phyloP scores from a whole-genome alignment of 805 yeast species.

The Jamesozyma spencerorum region DNA sequence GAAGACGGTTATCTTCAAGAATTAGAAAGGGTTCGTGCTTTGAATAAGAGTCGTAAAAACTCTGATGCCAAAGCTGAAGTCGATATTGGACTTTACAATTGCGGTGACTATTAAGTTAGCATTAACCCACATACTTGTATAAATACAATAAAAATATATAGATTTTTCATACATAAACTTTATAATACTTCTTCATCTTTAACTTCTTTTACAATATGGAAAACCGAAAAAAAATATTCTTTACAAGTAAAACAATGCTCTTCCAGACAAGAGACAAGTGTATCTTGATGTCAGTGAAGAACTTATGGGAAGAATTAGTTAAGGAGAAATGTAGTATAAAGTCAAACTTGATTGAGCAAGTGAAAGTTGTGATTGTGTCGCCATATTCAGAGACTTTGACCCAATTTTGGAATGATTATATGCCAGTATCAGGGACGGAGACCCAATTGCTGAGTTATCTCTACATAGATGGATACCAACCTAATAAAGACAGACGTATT shows the following conservation, averaged over 20 bases:
- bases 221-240: no score
- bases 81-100: slow-evolving; percentile 53
- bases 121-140: neutral
- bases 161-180: neutral
- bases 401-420: neutral
- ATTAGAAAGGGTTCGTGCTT: slow-evolving; percentile 72
- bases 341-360: neutral
- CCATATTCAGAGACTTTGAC: neutral
- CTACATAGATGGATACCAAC: no score
- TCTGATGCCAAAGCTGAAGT: slow-evolving; percentile 70
- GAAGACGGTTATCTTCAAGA: slow-evolving; percentile 75
- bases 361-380: neutral
- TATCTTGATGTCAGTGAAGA: no score
- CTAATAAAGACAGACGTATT: no score
- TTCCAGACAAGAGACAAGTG: no score
- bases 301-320: neutral
- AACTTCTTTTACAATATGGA: no score
- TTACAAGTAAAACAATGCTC: no score
- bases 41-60: slow-evolving; percentile 48
- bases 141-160: neutral
- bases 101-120: slow-evolving; percentile 38
- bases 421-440: neutral
- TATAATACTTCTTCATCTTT: neutral
- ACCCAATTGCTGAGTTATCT: no score
- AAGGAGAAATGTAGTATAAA: neutral